These are phyloP conservation scores for Prunus campanulata DNA, from an alignment of 306 rosid genomes.

Conservation along the genomic window DNA sequence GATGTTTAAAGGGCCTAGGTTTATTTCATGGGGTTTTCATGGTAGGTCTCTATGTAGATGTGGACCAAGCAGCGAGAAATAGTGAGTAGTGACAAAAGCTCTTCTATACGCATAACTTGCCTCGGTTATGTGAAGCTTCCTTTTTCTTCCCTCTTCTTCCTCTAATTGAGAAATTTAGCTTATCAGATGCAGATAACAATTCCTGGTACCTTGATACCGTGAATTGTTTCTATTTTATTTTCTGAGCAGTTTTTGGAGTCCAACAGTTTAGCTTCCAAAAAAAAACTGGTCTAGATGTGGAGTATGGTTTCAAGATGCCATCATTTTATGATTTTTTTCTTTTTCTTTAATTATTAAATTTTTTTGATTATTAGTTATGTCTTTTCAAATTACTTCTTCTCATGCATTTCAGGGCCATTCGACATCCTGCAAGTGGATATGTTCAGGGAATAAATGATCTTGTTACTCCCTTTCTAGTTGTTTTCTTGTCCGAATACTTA, in stretches of 20 bases:
- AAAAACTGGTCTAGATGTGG: not conserved
- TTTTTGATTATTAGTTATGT: not conserved
- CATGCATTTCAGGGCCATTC: slow-evolving; percentile 76
- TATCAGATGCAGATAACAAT: not conserved
- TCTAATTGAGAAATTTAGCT: not conserved
- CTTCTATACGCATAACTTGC: not conserved
- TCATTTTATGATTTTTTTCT: not conserved
- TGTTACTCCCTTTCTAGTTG: slow-evolving; percentile 87
- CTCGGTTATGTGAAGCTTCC: not conserved
- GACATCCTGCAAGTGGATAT: slow-evolving; percentile 99
- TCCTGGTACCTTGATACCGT: not conserved
- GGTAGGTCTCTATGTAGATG: not conserved
- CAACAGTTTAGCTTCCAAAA: not conserved
- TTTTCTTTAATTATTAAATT: not conserved
- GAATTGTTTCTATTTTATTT: not conserved
- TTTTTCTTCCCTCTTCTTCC: not conserved
- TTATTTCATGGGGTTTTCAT: not conserved
- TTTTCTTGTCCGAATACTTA: slow-evolving; percentile 80
- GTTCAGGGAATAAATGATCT: slow-evolving; percentile 99
- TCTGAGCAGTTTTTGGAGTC: not conserved
- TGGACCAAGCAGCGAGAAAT: not conserved
- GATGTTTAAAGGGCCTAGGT: not conserved
- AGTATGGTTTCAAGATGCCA: not conserved
- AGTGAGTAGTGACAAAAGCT: not conserved
- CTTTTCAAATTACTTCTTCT: slow-evolving; percentile 17